Evolutionary conservation across 257 asterid species (phyloP).

Genomic region (Gynochthodes officinalis): DNA sequence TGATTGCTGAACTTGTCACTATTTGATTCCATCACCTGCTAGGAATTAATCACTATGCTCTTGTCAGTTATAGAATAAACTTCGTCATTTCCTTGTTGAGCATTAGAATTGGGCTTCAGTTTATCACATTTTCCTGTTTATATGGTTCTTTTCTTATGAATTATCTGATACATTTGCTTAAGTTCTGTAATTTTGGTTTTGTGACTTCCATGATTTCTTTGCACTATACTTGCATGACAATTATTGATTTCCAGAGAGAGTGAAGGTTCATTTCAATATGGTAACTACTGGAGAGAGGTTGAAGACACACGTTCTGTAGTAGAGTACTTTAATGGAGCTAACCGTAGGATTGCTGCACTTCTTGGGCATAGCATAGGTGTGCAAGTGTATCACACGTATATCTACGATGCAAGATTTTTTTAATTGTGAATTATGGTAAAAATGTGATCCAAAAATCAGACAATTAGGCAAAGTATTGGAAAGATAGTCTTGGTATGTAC

Average conservation of each 20-base stretch:
- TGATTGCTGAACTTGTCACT: background rate
- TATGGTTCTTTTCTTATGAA: background rate
- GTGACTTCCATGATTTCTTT: background rate
- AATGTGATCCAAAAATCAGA: background rate
- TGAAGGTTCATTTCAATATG: slow-evolving; percentile 60
- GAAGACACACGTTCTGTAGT: slow-evolving; percentile 66
- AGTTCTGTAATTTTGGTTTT: background rate
- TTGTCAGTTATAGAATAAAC: background rate
- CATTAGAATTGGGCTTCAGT: background rate
- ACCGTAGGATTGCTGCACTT: slow-evolving; percentile 53
- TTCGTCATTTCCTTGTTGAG: background rate
- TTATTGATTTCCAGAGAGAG: slow-evolving; percentile 65
- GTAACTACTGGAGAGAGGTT: too few species aligned
- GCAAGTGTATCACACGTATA: slow-evolving; percentile 12
- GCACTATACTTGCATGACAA: slow-evolving; percentile 1
- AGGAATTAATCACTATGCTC: background rate
- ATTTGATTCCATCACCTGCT: background rate
- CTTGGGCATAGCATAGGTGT: slow-evolving; percentile 91
- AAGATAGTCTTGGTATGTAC: background rate
- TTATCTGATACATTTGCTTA: background rate
- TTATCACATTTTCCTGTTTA: background rate
- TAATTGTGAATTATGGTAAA: background rate
- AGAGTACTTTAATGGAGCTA: slow-evolving; percentile 50
- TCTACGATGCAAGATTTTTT: background rate
- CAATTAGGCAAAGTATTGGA: background rate